Evolutionary conservation across 1,284 basidiomycete species (phyloP), one percentile per base, ranked within the genome.

Genomic region (Rhodotorula sp.): DNA sequence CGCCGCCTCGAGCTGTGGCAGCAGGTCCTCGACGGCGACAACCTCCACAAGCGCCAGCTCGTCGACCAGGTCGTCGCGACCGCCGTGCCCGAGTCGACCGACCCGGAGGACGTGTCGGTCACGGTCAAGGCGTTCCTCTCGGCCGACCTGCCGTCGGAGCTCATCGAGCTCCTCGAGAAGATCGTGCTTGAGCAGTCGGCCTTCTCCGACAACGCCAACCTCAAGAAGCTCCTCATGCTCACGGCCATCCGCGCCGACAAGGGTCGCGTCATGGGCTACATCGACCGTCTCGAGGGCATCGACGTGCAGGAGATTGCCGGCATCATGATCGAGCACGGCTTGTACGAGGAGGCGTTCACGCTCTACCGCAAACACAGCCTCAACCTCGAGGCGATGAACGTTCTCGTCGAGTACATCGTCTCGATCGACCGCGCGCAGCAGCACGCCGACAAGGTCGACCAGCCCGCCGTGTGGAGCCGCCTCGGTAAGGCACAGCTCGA

Each of bases 401-500:
- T 99, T 46, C 87, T 99, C 57, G 97, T 99, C 56, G 97, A 99
- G 82, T 95, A 98, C 81, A 92, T 99, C 77, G 97, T 97, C 66
- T 96, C 92, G 55, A 91, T 99, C 76, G 97, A 99, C 80, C 93
- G 97, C 79, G 97, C 94, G 72, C 86, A 93, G 77, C 93, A 97
- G 72, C 99, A 93, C 79, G 97, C 97, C 72, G 92, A 89, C 85
- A 99, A 98, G 85, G 90, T 98, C 83, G 93, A 98, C 85, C 87
- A 90, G 82, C 94, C 97, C 45, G 93, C 93, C 77, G 93, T 99
- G 45, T 99, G 97, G 97, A 93, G 91, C 78, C 85, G 97, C 65
- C 88, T 99, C 77, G 97, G 92, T 54, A 99, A 99, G 83, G 97
- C 97, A n/a, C 97, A 99, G 83, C 88, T 99, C 68, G 97, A 99